A percentile compares a stretch with the other conserved stretches of the same genome.
Evolutionary conservation across 129 eudicot species (phyloP).

Genomic region (Daucus carota): DH1_v3.0 NC_030386.2:40584001-40584500

Average conservation of each 20-base stretch:
- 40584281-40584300: slow-evolving; percentile 68
- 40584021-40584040: slow-evolving; percentile 69
- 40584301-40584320: slow-evolving; percentile 57
- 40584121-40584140: slow-evolving; percentile 76
- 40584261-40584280: slow-evolving; percentile 64
- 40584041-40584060: slow-evolving; percentile 42
- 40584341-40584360: slow-evolving; percentile 27
- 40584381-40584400: slow-evolving; percentile 76
- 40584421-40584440: slow-evolving; percentile 44
- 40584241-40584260: slow-evolving; percentile 57
- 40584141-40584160: slow-evolving; percentile 54
- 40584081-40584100: slow-evolving; percentile 84
- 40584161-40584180: slow-evolving; percentile 41
- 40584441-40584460: slow-evolving; percentile 67
- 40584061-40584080: slow-evolving; percentile 61
- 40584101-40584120: slow-evolving; percentile 96
- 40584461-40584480: slow-evolving; percentile 80
- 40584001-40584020: slow-evolving; percentile 79
- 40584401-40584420: slow-evolving; percentile 57
- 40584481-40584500: slow-evolving; percentile 77
- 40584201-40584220: slow-evolving; percentile 62
- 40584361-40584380: slow-evolving; percentile 42
- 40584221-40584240: slow-evolving; percentile 66
- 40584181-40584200: slow-evolving; percentile 39
- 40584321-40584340: slow-evolving; percentile 44